phyloP scores from a whole-genome alignment of 208 protist genomes.

The Leptomonas seymouri region DNA sequence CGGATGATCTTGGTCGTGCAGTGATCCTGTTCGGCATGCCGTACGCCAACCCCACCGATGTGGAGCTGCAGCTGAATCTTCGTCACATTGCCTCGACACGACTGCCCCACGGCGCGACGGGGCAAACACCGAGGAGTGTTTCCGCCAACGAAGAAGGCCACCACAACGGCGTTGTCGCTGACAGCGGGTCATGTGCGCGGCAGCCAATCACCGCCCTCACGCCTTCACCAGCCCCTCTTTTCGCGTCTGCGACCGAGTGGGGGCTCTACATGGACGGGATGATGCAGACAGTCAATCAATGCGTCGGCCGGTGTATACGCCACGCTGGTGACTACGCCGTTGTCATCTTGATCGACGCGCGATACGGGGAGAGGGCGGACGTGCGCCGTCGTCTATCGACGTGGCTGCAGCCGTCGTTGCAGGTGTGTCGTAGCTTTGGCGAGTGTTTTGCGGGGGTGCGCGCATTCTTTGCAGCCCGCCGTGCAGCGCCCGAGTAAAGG shows the following conservation, averaged over 20 bases:
- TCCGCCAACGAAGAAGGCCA: not conserved
- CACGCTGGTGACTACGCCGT: constrained; percentile 93
- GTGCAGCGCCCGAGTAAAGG: not conserved
- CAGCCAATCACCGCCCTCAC: too few relatives aligned
- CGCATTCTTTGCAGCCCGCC: constrained; percentile 49
- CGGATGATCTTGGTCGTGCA: constrained; percentile 93
- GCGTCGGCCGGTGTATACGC: constrained; percentile 95
- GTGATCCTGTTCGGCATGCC: constrained; percentile 97
- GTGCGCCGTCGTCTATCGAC: constrained; percentile 46
- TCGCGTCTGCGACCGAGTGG: constrained; percentile 58
- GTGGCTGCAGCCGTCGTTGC: constrained; percentile 78
- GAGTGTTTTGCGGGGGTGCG: constrained; percentile 75
- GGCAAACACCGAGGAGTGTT: not conserved
- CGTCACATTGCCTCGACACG: constrained; percentile 60
- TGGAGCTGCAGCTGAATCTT: constrained; percentile 90
- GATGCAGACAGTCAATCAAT: constrained; percentile 97
- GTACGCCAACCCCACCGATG: constrained; percentile 93
- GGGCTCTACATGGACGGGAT: constrained; percentile 92
- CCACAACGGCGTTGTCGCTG: too few relatives aligned
- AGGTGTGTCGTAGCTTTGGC: constrained; percentile 45
- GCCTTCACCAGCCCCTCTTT: too few relatives aligned
- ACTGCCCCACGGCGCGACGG: not conserved
- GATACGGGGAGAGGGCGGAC: constrained; percentile 75
- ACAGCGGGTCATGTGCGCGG: too few relatives aligned
- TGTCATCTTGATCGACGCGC: constrained; percentile 93